A percentile compares a stretch with the other conserved stretches of the same genome.
Evolutionary conservation across 2,329 filamentous ascomycete genomes (phyloP).

Genomic region (Ascochyta clinopodiicola): DNA sequence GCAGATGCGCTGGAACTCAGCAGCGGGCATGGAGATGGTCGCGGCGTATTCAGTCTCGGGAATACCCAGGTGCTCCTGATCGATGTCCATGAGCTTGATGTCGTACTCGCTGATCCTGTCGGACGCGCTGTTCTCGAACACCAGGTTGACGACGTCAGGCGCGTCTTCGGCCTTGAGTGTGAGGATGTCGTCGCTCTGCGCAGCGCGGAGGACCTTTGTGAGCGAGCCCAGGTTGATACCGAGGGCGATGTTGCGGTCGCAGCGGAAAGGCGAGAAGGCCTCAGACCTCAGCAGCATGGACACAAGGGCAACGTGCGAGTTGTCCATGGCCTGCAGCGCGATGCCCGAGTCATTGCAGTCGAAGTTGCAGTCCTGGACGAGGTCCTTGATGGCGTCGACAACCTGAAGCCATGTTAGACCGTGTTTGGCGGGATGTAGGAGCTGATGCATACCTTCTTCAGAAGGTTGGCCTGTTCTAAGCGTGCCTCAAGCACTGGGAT

Average conservation of each 20-base stretch:
- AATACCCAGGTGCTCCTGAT: conserved; percentile 98
- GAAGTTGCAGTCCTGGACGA: conserved; percentile 99
- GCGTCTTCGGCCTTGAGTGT: conserved; percentile 98
- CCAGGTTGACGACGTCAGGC: conserved; percentile 91
- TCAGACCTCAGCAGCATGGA: conserved; percentile 99
- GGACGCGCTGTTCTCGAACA: conserved; percentile 88
- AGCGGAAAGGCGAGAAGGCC: conserved; percentile 92
- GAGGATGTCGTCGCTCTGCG: conserved; percentile 91
- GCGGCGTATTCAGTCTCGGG: conserved; percentile 98
- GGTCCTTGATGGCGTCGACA: conserved; percentile 98
- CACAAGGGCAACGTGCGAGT: conserved; percentile 97
- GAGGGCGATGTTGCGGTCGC: conserved; percentile 97
- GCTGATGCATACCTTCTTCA: conserved; percentile 80
- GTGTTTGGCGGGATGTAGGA: neutral
- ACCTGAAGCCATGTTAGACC: conserved; percentile 63
- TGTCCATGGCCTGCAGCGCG: conserved; percentile 99
- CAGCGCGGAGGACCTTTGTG: conserved; percentile 95
- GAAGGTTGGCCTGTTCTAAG: conserved; percentile 87
- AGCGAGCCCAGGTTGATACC: conserved; percentile 96
- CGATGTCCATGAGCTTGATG: conserved; percentile 99
- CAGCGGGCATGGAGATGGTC: conserved; percentile 84
- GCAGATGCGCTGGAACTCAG: conserved; percentile 94
- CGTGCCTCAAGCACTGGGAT: conserved; percentile 89
- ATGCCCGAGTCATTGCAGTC: conserved; percentile 99
- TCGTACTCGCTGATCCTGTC: conserved; percentile 98